A percentile compares a stretch with the other conserved stretches of the same genome.
These are phyloP conservation scores for Coemansia brasiliensis DNA, from an alignment of 192 early-diverging fungal genomes.

Conservation along the genomic window DNA sequence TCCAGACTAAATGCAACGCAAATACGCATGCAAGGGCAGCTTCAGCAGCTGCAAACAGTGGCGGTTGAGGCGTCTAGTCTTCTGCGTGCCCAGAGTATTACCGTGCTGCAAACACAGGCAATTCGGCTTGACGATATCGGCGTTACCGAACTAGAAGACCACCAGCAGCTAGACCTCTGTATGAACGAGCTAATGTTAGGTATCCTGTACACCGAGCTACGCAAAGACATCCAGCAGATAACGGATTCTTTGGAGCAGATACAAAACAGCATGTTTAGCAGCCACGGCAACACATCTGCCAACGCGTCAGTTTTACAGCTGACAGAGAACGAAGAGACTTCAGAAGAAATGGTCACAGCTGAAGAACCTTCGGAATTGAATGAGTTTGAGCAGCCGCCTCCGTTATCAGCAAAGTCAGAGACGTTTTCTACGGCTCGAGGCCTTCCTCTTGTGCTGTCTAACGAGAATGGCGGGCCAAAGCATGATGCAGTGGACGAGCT, in stretches of 20 bases:
- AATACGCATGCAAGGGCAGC: slow-evolving; percentile 13
- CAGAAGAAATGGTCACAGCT: slow-evolving; percentile 7
- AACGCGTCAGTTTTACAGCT: too few species aligned
- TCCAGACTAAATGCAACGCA: slow-evolving; percentile 3
- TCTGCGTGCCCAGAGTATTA: slow-evolving; percentile 30
- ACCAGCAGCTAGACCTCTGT: slow-evolving; percentile 11
- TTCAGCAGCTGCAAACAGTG: slow-evolving; percentile 41
- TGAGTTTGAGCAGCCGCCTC: slow-evolving; percentile 8
- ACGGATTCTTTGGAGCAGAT: slow-evolving; percentile 27
- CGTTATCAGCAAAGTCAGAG: slow-evolving; percentile 17
- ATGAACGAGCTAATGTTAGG: slow-evolving; percentile 44
- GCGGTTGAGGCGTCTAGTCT: slow-evolving; percentile 32
- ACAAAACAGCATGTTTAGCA: slow-evolving; percentile 24
- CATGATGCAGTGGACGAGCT: neutral
- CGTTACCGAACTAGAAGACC: slow-evolving; percentile 38
- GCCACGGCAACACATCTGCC: neutral
- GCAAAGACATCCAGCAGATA: slow-evolving; percentile 34
- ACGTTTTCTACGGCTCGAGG: slow-evolving; percentile 39
- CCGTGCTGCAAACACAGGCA: slow-evolving; percentile 32
- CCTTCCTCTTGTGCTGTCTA: slow-evolving; percentile 7
- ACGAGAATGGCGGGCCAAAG: neutral
- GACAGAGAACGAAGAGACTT: neutral
- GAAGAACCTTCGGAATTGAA: neutral
- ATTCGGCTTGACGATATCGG: slow-evolving; percentile 37
- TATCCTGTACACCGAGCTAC: slow-evolving; percentile 38